Percentiles rank a stretch among this genome's conserved stretches.
Evolutionary conservation across 305 asterid species (phyloP).

Genomic region (Withania somnifera): DNA sequence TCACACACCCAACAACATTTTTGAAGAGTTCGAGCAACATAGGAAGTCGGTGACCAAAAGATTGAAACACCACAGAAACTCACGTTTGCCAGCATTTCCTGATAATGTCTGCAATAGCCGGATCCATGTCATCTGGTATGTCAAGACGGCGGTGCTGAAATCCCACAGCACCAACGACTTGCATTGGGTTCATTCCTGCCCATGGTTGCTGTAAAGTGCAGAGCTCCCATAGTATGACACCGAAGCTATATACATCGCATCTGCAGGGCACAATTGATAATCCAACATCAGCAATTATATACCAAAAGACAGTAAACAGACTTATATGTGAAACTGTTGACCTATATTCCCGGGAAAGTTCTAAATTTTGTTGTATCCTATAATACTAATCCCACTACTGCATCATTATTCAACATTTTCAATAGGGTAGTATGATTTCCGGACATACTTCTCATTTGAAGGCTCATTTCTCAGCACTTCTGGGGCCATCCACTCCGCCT

Average conservation of each 20-base stretch:
- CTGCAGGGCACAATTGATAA: conserved; percentile 28
- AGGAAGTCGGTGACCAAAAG: background rate
- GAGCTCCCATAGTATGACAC: conserved; percentile 95
- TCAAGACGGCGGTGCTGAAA: conserved; percentile 97
- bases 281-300: conserved; percentile 6
- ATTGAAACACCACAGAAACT: conserved; percentile 4
- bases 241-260: conserved; percentile 88
- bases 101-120: conserved; percentile 57
- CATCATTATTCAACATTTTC: background rate
- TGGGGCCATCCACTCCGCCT: conserved; percentile 99
- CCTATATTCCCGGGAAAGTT: background rate
- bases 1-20: background rate
- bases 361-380: background rate
- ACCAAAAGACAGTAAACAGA: background rate
- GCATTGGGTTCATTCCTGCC: conserved; percentile 99
- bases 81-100: conserved; percentile 64
- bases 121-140: conserved; percentile 77
- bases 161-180: conserved; percentile 98
- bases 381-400: background rate
- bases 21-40: background rate
- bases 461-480: conserved; percentile 98
- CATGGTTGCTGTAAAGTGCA: conserved; percentile 89
- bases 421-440: background rate
- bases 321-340: background rate
- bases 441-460: conserved; percentile 77